Evolutionary conservation across 2,329 filamentous ascomycete species (phyloP), one percentile per base, ranked within the genome.

Genomic region (Camillea tinctor): DNA sequence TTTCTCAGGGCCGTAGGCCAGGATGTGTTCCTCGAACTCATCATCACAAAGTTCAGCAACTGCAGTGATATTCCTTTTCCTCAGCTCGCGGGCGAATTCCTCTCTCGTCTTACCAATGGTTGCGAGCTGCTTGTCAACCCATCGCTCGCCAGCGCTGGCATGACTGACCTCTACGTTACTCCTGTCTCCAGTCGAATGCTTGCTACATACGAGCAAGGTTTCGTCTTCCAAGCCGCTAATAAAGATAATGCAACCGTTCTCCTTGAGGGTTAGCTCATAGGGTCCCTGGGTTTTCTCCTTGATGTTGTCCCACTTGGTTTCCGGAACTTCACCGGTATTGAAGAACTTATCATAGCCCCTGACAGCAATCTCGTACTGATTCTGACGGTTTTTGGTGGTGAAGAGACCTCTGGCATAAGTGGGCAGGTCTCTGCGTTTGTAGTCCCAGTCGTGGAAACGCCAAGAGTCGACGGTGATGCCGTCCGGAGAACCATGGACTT

Each of bases 211-310:
- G 7, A 99, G 81, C 9, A 99, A 80, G 1, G 91, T 92, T 40
- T 87, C 93, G 69, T 97, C 93, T 70, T 96, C 91, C 21, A 99
- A 81, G 15, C 93, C 95, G 17, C 93, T 89, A 51, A 99, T 88
- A 79, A 99, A 99, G 68, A 99, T 97, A 75, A 99, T 99, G 76
- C 95, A 99, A n/a, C 95, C 95, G 71, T 99, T 99, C 77, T 99
- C 95, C 78, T 99, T 99, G 56, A 98, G 86, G 60, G 93, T 98
- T 58, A 99, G 80, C 77, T 99, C 95, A 69, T 98, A 99, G 0
- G 95, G 95, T 0, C 92, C 93, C 64, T 86, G 80, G 0, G 95
- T 98, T 58, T 90, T 83, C 24, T 77, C 76, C 71, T 89, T 81
- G 61, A 99, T 92, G 70, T 89, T 91, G 17, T 80, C 75, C 95